Evolutionary conservation across 2,329 filamentous ascomycete species (phyloP), one percentile per base, ranked within the genome.

Genomic region (Ophiostoma quercus): DNA sequence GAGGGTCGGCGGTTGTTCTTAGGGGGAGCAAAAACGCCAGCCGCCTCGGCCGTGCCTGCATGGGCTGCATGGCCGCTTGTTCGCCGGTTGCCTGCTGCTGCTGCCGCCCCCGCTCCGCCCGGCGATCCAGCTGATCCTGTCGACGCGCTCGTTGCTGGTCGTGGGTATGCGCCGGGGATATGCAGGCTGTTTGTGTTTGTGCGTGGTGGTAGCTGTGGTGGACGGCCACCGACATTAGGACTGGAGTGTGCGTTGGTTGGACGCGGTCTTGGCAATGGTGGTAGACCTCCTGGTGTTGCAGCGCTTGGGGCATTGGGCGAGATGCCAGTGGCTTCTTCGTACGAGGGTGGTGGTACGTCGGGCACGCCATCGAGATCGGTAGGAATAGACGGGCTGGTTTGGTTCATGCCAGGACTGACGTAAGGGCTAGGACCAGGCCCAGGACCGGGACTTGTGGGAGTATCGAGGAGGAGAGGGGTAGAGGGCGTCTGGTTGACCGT

Each of bases 271-370:
- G 62, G 62, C 19, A 65, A 22, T 41, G 62, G 62, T 4, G 25
- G 57, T n/a, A 57, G n/a, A 25, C 2, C 25, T n/a, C 22, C n/a
- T 22, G 34, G 60, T 7, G 16, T n/a, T 22, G 43, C 47, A 25
- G 67, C 51, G 12, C 51, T 25, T 11, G 67, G 39, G 4, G 43
- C 51, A 22, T n/a, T 3, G 22, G 67, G 57, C 6, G 67, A 54
- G 34, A 72, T 70, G 57, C 70, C 72, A 16, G 51, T 70, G 43
- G 73, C 73, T 54, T 73, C 73, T 65, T 73, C 73, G 70, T 73
- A 73, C 6, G 71, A 71, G 22, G 73, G 73, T 9, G 73, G 73
- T 3, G 72, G 72, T n/a, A 47, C 73, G 25, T 72, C 70, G 29
- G 71, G 70, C 0, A 47, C n/a, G 12, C 63, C 62, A 54, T 71